Evolutionary conservation across 164 flowering plant species (phyloP), one percentile per base, ranked within the genome.

Genomic region (Macadamia integrifolia): DNA sequence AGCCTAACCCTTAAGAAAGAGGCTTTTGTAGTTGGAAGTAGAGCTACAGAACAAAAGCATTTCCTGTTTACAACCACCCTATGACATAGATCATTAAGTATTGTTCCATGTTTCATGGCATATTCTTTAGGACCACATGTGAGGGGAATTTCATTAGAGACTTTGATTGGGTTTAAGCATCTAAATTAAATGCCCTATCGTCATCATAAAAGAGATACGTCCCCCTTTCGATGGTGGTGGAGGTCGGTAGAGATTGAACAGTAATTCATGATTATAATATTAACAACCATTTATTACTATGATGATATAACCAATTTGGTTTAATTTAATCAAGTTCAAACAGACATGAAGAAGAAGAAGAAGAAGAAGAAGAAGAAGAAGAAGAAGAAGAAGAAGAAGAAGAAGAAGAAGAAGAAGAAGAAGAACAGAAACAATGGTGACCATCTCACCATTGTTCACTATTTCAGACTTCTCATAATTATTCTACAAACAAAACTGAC

Each of bases 51-150:
- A 32, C 17, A 48, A 68, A 60, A 58, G 70, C 63, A 23, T 42
- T 23, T 14, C 8, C 30, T 58, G 52, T 60, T 32, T 49, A 29
- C 58, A 30, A 31, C 56, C 70, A 59, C 23, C 40, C 3, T 35
- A 35, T 35, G 40, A 35, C 40, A 35, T 46, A 60, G 30, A 17
- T 48, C 32, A 18, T 5, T 13, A 28, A 15, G 14, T 11, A 58
- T 17, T 31, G 15, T 60, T 59, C 40, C 40, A 3, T 58, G 52
- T 46, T 46, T 29, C 40, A 30, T 52, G 29, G 10, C 23, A 49
- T 32, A 49, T 60, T 56, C 59, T 60, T 68, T 49, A 60, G 64
- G 63, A 68, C 44, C 70, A 28, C 64, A 30, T 48, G 18, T 30
- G 46, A 9, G 58, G 49, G 9, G 58, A 48, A 17, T 23, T 68